Conservation (phyloP, 192 early-diverging fungal species). For the Mortierella alpina region DNA sequence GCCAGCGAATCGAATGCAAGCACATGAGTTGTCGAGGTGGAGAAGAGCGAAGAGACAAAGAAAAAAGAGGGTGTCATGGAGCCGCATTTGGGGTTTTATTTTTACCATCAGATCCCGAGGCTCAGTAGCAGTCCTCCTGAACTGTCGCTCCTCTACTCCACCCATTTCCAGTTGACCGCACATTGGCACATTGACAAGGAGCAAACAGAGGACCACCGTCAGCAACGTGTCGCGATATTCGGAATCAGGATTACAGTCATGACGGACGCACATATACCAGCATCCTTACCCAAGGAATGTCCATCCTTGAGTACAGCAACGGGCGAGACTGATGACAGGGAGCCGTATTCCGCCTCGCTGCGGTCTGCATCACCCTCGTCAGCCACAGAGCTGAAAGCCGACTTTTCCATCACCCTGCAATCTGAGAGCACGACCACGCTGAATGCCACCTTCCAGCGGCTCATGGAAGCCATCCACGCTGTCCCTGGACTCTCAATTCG, state of each 20-base stretch:
- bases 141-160: too few species aligned
- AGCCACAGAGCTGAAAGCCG: conserved; percentile 13
- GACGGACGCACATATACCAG: too few species aligned
- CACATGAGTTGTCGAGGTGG: background rate
- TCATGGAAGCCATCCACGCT: conserved; percentile 44
- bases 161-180: too few species aligned
- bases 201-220: too few species aligned
- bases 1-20: too few species aligned
- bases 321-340: background rate
- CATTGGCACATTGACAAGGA: too few species aligned
- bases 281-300: too few species aligned
- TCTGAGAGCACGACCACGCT: conserved; percentile 42
- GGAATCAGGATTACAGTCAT: too few species aligned
- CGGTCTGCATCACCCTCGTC: background rate
- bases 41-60: background rate
- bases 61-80: background rate
- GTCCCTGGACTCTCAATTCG: conserved; percentile 29
- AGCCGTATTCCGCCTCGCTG: background rate
- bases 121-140: too few species aligned
- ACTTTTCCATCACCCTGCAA: conserved; percentile 43
- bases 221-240: too few species aligned
- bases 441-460: conserved; percentile 29
- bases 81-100: background rate
- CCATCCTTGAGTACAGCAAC: background rate
- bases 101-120: too few species aligned